Base-by-base conservation (phyloP, 306 rosid genomes). In the Hippophae gyantsensis region DNA sequence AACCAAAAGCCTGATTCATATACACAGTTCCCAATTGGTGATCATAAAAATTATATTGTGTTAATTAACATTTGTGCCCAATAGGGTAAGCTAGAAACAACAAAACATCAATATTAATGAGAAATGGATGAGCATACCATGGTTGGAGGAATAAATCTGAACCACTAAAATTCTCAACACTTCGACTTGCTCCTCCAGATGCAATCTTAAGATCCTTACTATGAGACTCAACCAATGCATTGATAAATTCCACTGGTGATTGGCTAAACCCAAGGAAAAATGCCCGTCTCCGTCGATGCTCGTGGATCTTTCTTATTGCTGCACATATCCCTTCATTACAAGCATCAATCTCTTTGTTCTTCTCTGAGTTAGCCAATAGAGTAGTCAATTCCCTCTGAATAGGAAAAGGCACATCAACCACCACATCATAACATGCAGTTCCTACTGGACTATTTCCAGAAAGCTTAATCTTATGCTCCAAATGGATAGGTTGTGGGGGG, bases 191-290 rank as follows among this genome's bases (percentile, higher is more conserved):
- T 79, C 86, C 99, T 69, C 99, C 99, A 9, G 97, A 84, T 6
- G 80, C 87, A 59, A 84, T 64, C 72, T 93, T 93, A 62, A 93
- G 76, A 77, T 93, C 99, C 84, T 69, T 86, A 81, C 95, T 82
- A 74, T 93, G 99, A 60, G 99, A 93, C 54, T 93, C 99, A 63
- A 89, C 86, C 75, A 93, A 58, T 8, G 99, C 88, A 74, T 86
- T 72, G 68, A 89, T 84, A 69, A 93, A 93, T 71, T 93, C 99
- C 51, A 89, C 97, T 3, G 97, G 99, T 8, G 99, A 93, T 67
- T 93, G 99, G 66, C 99, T 93, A 71, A 93, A 93, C 51, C 99
- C 99, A 54, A 93, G 90, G 81, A 93, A 93, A 67, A 93, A 93
- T 6, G 99, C 88, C 47, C 95, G 85, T 67, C 99, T 86, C 56